Evolutionary conservation across 768 basidiomycete species (phyloP).

Genomic region (Phaeotremella fagi): DNA sequence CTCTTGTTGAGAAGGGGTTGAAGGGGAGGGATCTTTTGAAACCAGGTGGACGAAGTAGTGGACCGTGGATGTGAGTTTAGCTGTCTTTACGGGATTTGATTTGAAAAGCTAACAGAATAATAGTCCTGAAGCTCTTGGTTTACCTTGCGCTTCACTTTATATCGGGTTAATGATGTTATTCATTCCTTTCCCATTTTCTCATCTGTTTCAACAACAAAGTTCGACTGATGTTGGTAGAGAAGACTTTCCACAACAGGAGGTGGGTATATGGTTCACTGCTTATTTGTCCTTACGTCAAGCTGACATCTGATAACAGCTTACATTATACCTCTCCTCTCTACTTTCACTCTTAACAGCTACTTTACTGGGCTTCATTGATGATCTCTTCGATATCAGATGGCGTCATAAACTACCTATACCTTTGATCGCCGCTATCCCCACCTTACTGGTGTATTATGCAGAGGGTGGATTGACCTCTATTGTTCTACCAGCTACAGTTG

Average conservation of each 20-base stretch:
- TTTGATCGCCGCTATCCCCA: constrained; percentile 87
- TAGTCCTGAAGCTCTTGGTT: constrained; percentile 93
- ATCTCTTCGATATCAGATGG: constrained; percentile 98
- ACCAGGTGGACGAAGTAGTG: constrained; percentile 48
- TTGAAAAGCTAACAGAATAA: not conserved
- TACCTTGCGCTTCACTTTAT: constrained; percentile 84
- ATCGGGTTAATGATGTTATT: constrained; percentile 82
- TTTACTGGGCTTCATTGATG: constrained; percentile 90
- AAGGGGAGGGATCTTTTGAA: constrained; percentile 86
- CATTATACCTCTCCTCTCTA: constrained; percentile 86
- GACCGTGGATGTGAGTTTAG: constrained; percentile 37
- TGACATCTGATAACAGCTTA: constrained; percentile 55
- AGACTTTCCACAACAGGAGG: constrained; percentile 50
- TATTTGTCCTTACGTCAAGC: not conserved
- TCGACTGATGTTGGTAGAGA: constrained; percentile 24
- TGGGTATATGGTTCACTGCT: constrained; percentile 14
- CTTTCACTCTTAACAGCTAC: constrained; percentile 90
- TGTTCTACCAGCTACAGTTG: constrained; percentile 80
- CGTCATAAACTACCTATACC: constrained; percentile 96
- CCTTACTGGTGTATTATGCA: constrained; percentile 93
- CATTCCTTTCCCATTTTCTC: constrained; percentile 90
- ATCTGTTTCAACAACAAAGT: constrained; percentile 44
- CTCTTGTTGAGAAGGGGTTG: constrained; percentile 74
- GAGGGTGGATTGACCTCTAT: constrained; percentile 90
- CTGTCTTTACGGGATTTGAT: not conserved